Percentiles rank a stretch among this genome's conserved stretches.
phyloP scores from a whole-genome alignment of 352 stramenopile species.

The Pythium rhizo-oryzae region DNA sequence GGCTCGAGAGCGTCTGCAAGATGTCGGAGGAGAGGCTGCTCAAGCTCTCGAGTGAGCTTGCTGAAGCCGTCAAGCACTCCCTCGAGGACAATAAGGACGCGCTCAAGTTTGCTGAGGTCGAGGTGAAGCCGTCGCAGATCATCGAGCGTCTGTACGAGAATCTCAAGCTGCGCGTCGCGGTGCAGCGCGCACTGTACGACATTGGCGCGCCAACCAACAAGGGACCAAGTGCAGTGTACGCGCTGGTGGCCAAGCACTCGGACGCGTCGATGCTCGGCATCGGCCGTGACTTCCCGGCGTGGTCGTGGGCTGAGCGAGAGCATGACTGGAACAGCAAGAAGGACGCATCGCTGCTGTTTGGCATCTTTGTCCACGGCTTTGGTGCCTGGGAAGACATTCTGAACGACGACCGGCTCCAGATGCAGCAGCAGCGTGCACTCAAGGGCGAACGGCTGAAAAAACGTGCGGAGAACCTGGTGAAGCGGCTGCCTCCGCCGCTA shows the following conservation, averaged over 20 bases:
- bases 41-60: constrained; percentile 66
- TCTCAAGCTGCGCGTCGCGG: constrained; percentile 79
- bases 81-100: constrained; percentile 71
- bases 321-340: constrained; percentile 82
- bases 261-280: constrained; percentile 71
- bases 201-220: constrained; percentile 46
- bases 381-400: constrained; percentile 87
- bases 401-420: constrained; percentile 77
- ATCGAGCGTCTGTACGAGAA: constrained; percentile 88
- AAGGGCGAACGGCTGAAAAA: constrained; percentile 88
- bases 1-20: constrained; percentile 57
- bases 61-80: constrained; percentile 48
- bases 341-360: constrained; percentile 76
- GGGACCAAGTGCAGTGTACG: constrained; percentile 50
- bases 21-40: constrained; percentile 55
- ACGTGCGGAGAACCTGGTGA: constrained; percentile 81
- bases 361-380: constrained; percentile 87
- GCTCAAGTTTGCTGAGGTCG: constrained; percentile 78
- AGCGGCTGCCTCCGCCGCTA: constrained; percentile 60
- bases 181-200: constrained; percentile 71
- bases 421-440: constrained; percentile 78
- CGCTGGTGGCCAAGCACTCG: constrained; percentile 68
- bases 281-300: constrained; percentile 62
- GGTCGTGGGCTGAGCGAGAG: constrained; percentile 82
- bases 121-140: constrained; percentile 71